Base-by-base conservation (phyloP, 805 yeast species). In the Komagataella populi region DNA sequence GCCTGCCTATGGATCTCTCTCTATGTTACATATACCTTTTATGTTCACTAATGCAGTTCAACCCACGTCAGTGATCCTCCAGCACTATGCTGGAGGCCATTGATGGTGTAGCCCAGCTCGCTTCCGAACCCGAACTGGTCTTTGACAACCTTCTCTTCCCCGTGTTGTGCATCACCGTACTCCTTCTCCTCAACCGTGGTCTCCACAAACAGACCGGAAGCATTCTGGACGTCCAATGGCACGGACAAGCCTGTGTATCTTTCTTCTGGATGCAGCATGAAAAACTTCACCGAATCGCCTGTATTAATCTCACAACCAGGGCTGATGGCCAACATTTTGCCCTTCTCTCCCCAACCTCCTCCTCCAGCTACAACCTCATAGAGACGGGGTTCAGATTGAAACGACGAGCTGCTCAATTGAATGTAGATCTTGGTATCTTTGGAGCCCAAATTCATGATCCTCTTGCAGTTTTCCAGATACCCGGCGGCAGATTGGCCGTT, bases 291-390 rank as follows among this genome's bases (percentile, higher is more conserved):
- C 44, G 60, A 58, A 55, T 72, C 74, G n/a, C 82, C 82, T n/a
- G 59, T 63, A 2, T 51, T 51, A 5, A 74, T 57, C 20, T 66
- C 59, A 1, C 54, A 53, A 0, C 62, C 73, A 1, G 87, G 82
- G 24, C 83, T 83, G 10, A 83, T 60, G 1, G 80, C 89, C n/a
- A 83, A 68, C 60, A 80, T 76, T 39, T 77, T 77, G 2, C 84
- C 80, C 52, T 83, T 76, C 24, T 81, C 77, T 1, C 87, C 86
- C 88, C 88, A 83, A 2, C 83, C 81, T 2, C 87, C 84, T 2
- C 89, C 89, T 3, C 89, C 89, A 4, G 87, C 89, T 43, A 80
- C 70, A 18, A 83, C 80, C 58, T 77, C 75, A 60, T 67, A 75
- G 51, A 72, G 58, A 44, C 51, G 55, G 51, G 58, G 54, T 14